These are phyloP conservation scores for Hordeum vulgare DNA, from an alignment of 176 grass and related monocot genomes.

Conservation along the genomic window MorexV3_pseudomolecules_assembly NC_058520.1:617481482-617481981, in stretches of 20 bases:
- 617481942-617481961: background rate
- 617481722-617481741: background rate
- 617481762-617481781: background rate
- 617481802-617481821: background rate
- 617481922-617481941: background rate
- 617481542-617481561: background rate
- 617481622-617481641: background rate
- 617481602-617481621: background rate
- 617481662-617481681: background rate
- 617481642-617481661: background rate
- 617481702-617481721: background rate
- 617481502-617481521: background rate
- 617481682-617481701: background rate
- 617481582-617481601: background rate
- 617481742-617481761: background rate
- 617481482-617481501: background rate
- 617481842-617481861: background rate
- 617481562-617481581: background rate
- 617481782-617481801: background rate
- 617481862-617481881: background rate
- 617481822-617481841: background rate
- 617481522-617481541: background rate
- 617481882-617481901: background rate
- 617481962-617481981: background rate
- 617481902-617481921: background rate